Base-by-base conservation (phyloP, 2,329 filamentous ascomycete genomes). In the Pseudogymnoascus sp. region DNA sequence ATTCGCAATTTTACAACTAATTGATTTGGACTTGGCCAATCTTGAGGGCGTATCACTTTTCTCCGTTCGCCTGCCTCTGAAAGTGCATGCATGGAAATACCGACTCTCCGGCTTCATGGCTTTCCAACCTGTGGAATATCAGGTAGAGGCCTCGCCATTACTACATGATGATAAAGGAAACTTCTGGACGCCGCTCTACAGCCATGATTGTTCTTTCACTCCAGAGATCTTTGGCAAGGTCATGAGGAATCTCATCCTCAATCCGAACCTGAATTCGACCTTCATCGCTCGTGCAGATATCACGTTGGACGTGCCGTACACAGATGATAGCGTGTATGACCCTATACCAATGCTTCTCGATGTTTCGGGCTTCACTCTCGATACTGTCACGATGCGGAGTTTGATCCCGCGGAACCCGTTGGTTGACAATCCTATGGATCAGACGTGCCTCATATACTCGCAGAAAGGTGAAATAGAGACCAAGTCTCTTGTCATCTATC, bases 381-480 rank as follows among this genome's bases (percentile, higher is more conserved):
- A 82, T 23, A 86, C 88, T 67, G 85, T 85, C 1, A 80, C 96
- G 18, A 83, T 96, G 6, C 83, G 93, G 64, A 88, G 82, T 65
- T 78, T 97, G 69, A 87, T 97, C 56, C 93, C 93, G 2, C 82
- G 93, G 60, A 96, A 96, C 74, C 84, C 87, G 2, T 81, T 87
- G 62, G 78, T 93, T 25, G 93, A 97, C 74, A 78, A 80, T 18
- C 81, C 88, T 1, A 75, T 97, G 66, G 82, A 91, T 63, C 93
- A 97, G 75, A 96, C 91, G 1, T 96, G 91, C 73, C 82, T 90
- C 63, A 83, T 93, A 66, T 90, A 91, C 73, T 70, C 71, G 67
- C 70, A 64, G 62, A 71, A 73, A 5, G 69, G 70, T 14, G 72
- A 63, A 43, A 62, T 65, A 34, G 68, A 71, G 16, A 65, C 70